Evolutionary conservation across 305 asterid genomes (phyloP).

Genomic region (Fraxinus baroniana): DNA sequence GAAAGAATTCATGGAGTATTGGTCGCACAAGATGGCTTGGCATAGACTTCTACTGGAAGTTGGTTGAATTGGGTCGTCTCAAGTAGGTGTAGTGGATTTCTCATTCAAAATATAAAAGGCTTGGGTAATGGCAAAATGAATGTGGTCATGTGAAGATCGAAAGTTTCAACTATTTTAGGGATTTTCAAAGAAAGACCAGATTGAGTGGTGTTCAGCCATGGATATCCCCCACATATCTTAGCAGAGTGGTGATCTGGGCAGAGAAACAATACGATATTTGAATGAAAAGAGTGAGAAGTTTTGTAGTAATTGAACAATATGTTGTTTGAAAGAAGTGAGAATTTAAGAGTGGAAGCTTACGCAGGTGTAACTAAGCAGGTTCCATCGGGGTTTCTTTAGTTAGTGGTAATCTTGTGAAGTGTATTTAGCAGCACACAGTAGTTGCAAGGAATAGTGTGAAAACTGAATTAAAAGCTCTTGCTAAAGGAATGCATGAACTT

Average conservation of each 20-base stretch:
- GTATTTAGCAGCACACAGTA: background rate
- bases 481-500: background rate
- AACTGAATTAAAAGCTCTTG: background rate
- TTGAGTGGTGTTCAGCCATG: background rate
- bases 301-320: background rate
- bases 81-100: background rate
- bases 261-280: background rate
- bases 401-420: background rate
- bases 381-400: background rate
- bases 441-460: background rate
- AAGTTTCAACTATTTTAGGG: background rate
- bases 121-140: background rate
- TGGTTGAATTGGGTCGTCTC: background rate
- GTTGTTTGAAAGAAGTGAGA: background rate
- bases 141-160: background rate
- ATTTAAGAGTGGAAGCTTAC: background rate
- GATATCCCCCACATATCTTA: background rate
- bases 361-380: background rate
- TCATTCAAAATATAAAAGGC: background rate
- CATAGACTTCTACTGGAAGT: background rate
- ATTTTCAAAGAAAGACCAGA: background rate
- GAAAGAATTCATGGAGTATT: background rate
- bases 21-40: background rate
- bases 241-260: background rate
- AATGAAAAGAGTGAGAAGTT: background rate